Conservation (phyloP, 2,329 filamentous ascomycete species). For the Phialocephala sp. region DNA sequence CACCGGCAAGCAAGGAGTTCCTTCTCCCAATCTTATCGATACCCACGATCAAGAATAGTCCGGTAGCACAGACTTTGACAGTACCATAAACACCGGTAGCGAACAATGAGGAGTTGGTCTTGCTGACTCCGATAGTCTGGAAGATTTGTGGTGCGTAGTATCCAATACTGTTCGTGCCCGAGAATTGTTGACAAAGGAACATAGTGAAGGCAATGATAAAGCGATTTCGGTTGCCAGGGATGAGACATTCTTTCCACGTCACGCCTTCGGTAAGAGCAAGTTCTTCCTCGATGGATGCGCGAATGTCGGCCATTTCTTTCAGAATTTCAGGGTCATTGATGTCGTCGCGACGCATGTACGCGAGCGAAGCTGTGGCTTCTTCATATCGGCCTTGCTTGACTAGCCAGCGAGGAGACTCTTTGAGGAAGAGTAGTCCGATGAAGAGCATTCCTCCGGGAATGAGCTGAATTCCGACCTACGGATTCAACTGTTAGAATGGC, state of each 20-base stretch:
- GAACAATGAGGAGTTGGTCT: constrained; percentile 64
- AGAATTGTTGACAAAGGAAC: constrained; percentile 69
- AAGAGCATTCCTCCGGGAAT: constrained; percentile 32
- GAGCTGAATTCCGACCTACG: constrained; percentile 26
- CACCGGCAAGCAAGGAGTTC: constrained; percentile 55
- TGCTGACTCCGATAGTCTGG: constrained; percentile 64
- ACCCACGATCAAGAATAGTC: constrained; percentile 68
- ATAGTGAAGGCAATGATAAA: constrained; percentile 49
- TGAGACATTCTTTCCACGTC: constrained; percentile 55
- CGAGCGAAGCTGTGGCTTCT: constrained; percentile 60
- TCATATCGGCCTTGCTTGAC: constrained; percentile 68
- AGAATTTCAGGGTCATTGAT: constrained; percentile 60
- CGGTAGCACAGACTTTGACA: constrained; percentile 68
- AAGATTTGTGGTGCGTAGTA: constrained; percentile 63
- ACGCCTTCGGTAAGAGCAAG: constrained; percentile 71
- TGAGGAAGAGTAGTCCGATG: constrained; percentile 47
- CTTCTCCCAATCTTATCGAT: constrained; percentile 68
- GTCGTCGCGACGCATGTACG: constrained; percentile 62
- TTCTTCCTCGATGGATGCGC: constrained; percentile 70
- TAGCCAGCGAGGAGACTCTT: constrained; percentile 65
- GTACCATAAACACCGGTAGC: constrained; percentile 76
- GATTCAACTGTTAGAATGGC: background rate
- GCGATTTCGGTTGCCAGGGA: constrained; percentile 36
- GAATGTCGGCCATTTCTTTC: constrained; percentile 68
- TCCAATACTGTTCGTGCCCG: constrained; percentile 53